phyloP scores from a whole-genome alignment of 2,329 filamentous ascomycete species.

The Hymenoscyphus linearis region DNA sequence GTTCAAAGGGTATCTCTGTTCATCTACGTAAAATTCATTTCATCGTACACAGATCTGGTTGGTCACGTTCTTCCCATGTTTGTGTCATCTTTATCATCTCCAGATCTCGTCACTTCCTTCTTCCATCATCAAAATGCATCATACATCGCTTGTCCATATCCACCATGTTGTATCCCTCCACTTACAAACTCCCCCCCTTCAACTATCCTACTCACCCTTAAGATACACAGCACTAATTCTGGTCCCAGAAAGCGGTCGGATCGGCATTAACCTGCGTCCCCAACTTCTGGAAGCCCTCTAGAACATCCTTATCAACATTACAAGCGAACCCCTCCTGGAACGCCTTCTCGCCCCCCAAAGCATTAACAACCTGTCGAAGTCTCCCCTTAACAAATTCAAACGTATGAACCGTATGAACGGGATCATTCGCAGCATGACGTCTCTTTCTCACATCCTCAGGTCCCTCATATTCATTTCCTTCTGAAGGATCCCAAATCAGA shows the following conservation, averaged over 20 bases:
- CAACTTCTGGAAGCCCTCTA: conserved; percentile 55
- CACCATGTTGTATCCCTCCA: background rate
- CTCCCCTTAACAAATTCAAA: conserved; percentile 59
- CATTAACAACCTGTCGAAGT: conserved; percentile 52
- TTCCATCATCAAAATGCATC: too few relatives aligned
- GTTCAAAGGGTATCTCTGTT: conserved; percentile 1
- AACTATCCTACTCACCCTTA: too few relatives aligned
- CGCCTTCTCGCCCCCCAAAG: conserved; percentile 56
- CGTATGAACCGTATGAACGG: conserved; percentile 61
- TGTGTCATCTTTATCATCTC: too few relatives aligned
- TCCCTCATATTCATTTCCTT: conserved; percentile 49
- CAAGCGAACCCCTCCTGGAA: conserved; percentile 65
- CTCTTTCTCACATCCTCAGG: conserved; percentile 50
- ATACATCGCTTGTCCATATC: background rate
- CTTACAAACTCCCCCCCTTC: background rate
- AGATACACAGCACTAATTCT: background rate
- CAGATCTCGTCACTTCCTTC: background rate
- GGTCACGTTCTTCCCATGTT: too few relatives aligned
- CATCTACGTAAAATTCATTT: background rate
- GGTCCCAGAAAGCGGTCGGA: conserved; percentile 7
- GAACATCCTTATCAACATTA: conserved; percentile 71
- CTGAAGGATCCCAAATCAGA: conserved; percentile 42
- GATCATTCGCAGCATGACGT: conserved; percentile 53
- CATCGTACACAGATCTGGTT: too few relatives aligned
- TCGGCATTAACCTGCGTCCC: conserved; percentile 11